Base-by-base conservation (phyloP, 1,284 basidiomycete species). In the Termitomyces sp. region DNA sequence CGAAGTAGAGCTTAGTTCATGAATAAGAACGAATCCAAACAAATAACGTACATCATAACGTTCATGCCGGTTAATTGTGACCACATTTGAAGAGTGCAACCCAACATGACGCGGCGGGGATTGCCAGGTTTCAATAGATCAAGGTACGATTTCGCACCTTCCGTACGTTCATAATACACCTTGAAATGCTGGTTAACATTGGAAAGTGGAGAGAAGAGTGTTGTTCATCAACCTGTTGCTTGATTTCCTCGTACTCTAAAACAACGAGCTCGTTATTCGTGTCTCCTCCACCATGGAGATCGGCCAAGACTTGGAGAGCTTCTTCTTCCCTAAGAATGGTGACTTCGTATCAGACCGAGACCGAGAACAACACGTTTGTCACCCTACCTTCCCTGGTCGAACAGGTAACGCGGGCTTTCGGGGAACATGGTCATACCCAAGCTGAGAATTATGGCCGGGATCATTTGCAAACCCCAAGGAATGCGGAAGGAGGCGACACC, bases 191-290 rank as follows among this genome's bases (percentile, higher is more conserved):
- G 12, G 17, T 21, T 5, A n/a, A 24, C 17, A 21, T 17, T 48
- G 21, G 2, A n/a, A 7, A 1, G 10, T 48, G 26, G 15, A 24
- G 15, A 21, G 26, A 38, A 48, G 24, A n/a, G 36, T 30, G 7
- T 28, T 8, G 46, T 9, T n/a, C 15, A 36, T 34, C 12, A 19
- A 54, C 85, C 61, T 92, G 86, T 53, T 83, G 76, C 66, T 79
- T 83, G 69, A 94, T 93, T 70, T 93, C 89, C 60, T 83, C 80
- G 63, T 76, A 91, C 67, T 93, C 92, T 58, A 92, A 81, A 41
- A 81, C 73, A 30, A 93, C 91, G 17, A 93, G 77, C 39, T 83
- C 79, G 61, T 85, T 74, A 30, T 75, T 69, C 38, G 67, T 70
- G 65, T 92, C 75, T 24, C 91, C 91, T 39, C 76, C 72, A 47